Base-by-base conservation (phyloP, 2,329 filamentous ascomycete species). In the Fusarium oxysporum region DNA sequence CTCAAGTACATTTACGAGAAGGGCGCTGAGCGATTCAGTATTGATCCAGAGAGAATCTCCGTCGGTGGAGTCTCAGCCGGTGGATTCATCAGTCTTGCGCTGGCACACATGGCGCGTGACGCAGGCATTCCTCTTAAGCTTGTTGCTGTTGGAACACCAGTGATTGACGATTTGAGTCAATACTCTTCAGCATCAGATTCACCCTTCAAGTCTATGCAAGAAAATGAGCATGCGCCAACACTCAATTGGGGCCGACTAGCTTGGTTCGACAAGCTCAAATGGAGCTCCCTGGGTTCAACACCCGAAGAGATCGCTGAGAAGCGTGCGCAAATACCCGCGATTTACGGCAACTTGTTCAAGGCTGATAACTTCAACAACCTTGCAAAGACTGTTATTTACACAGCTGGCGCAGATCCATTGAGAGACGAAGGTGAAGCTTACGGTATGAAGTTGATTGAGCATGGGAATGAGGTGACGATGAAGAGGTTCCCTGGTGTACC, bases 401-500 rank as follows among this genome's bases (percentile, higher is more conserved):
- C 62, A 40, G 62, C 62, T 4, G 62, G 62, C 0, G 58, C 62
- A 1, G 62, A 65, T 1, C 62, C 62, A 5, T 25, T 87, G 59
- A 79, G 85, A 5, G 85, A 87, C 71, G 86, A 87, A 71, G 86
- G 85, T 5, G 85, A 87, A 76, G 82, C 82, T 1, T 87, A 87
- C 67, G 85, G 79, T 0, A 75, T 76, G 69, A 80, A 82, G 71
- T 71, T 87, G 62, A 76, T 84, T 14, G 80, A 83, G 67, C 77
- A 79, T n/a, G 85, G 85, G 4, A 83, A 83, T 65, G 81, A 85
- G 71, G 85, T 87, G 30, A 83, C 82, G 3, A 68, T 84, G 65
- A 84, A 83, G 74, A 77, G 85, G n/a, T 87, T 86, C 68, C 71
- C 78, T 3, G 85, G 85, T 1, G 83, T 85, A 37, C 86, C 86